Base-by-base conservation (phyloP, 2,329 filamentous ascomycete species). In the Paecilomyces variotii region DNA sequence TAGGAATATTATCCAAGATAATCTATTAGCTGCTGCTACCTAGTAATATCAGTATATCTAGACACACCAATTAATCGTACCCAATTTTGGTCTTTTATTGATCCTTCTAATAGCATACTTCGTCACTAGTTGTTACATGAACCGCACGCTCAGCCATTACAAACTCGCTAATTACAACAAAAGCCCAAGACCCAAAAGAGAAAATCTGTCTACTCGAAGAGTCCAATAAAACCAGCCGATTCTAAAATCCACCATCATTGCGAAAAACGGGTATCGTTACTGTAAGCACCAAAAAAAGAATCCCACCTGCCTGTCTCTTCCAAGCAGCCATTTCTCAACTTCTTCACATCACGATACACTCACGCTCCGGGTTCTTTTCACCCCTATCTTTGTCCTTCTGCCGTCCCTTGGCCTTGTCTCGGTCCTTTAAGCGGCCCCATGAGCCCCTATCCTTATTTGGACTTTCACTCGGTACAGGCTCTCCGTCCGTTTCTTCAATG, bases 301-400 rank as follows among this genome's bases (percentile, higher is more conserved):
- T 4, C 24, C n/a, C 19, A 45, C 39, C 39, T 45, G 39, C n/a
- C 5, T 19, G 39, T 14, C 5, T 45, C 39, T 19, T n/a, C 28
- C 12, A 34, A 3, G n/a, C 19, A 45, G n/a, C 5, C n/a, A 19
- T 24, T 9, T 4, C 30, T 32, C 11, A 10, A 9, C 30, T 24
- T 19, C 39, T 14, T 70, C 65, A 77, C 75, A 77, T 78, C 49
- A 77, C 65, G 57, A 65, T 57, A 64, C 77, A 79, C 61, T 79
- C 77, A 54, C 77, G 69, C 50, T 79, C 77, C 7, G 73, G 69
- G 49, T 70, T 69, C 45, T 69, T 71, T 51, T 62, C 66, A 54
- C 70, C 76, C 56, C 71, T 70, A 5, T 66, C 68, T 54, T 66
- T 70, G 19, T 55, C 45, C 27, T 59, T 64, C 30, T 65, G 64